Evolutionary conservation across 164 flowering plant species (phyloP).

Genomic region (Brasenia schreberi): DNA sequence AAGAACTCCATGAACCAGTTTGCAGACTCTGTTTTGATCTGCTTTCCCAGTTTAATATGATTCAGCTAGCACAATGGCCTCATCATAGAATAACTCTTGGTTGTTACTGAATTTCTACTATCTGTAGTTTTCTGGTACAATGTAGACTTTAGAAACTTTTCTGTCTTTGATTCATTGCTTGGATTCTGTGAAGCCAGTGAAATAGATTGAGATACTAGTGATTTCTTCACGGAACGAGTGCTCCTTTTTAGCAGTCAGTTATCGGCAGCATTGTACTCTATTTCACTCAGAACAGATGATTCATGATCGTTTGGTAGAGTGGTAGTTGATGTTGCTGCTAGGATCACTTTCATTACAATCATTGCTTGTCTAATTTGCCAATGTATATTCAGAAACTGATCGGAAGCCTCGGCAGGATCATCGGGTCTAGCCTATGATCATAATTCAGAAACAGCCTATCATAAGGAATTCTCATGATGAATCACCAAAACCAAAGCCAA

Average conservation of each 20-base stretch:
- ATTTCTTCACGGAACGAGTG: neutral
- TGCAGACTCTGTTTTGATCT: conserved; percentile 71
- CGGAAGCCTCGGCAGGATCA: conserved; percentile 63
- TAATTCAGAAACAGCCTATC: conserved; percentile 68
- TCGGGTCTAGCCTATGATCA: conserved; percentile 55
- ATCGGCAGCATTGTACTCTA: conserved; percentile 30
- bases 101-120: conserved; percentile 10
- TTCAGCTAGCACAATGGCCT: neutral
- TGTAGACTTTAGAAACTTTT: conserved; percentile 28
- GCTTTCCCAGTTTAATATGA: conserved; percentile 42
- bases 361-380: conserved; percentile 57
- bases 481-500: too few relatives aligned
- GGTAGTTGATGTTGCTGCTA: conserved; percentile 44
- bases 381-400: conserved; percentile 72
- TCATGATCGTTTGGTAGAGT: conserved; percentile 17
- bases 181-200: conserved; percentile 28
- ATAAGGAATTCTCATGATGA: neutral
- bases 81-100: neutral
- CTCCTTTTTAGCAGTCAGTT: conserved; percentile 1
- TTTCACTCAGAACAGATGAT: conserved; percentile 30
- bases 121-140: conserved; percentile 7
- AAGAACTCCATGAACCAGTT: conserved; percentile 92
- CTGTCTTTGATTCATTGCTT: conserved; percentile 8
- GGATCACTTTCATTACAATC: conserved; percentile 66
- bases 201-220: neutral